phyloP scores from a whole-genome alignment of 2,329 filamentous ascomycete genomes.

The Zasmidium angulare region DNA sequence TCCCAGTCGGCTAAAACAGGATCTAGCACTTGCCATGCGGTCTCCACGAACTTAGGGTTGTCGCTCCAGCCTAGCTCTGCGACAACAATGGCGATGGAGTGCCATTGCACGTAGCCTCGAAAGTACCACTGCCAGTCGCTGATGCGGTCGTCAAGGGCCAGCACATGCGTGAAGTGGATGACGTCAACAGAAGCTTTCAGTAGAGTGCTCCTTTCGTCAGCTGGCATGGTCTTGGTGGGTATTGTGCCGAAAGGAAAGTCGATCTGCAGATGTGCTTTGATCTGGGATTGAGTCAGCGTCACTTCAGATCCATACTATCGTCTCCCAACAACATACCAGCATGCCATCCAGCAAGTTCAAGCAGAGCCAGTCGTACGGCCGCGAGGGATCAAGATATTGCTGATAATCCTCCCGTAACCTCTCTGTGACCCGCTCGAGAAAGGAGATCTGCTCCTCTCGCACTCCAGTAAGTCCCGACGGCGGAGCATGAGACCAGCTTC shows the following conservation, averaged over 20 bases:
- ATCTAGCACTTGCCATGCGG: slow-evolving; percentile 31
- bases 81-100: slow-evolving; percentile 29
- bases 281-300: slow-evolving; percentile 2
- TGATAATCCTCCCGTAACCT: slow-evolving; percentile 22
- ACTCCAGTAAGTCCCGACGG: neutral
- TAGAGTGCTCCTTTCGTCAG: slow-evolving; percentile 20
- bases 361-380: slow-evolving; percentile 31
- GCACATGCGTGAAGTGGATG: slow-evolving; percentile 23
- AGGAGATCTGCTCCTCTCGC: slow-evolving; percentile 16
- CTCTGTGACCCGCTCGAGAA: slow-evolving; percentile 13
- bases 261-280: slow-evolving; percentile 29
- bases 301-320: neutral
- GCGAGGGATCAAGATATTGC: slow-evolving; percentile 22
- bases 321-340: slow-evolving; percentile 14
- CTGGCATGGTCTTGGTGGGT: slow-evolving; percentile 22
- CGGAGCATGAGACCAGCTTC: slow-evolving; percentile 2
- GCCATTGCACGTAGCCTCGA: slow-evolving; percentile 30
- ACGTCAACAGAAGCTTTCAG: slow-evolving; percentile 27
- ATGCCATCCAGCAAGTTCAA: slow-evolving; percentile 23
- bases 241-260: slow-evolving; percentile 26
- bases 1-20: slow-evolving; percentile 29
- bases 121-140: slow-evolving; percentile 28
- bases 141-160: slow-evolving; percentile 20
- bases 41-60: slow-evolving; percentile 22
- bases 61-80: slow-evolving; percentile 27